A percentile compares a stretch with the other conserved stretches of the same genome.
Evolutionary conservation across 2,329 filamentous ascomycete species (phyloP).

Genomic region (Alternaria gansuensis): DNA sequence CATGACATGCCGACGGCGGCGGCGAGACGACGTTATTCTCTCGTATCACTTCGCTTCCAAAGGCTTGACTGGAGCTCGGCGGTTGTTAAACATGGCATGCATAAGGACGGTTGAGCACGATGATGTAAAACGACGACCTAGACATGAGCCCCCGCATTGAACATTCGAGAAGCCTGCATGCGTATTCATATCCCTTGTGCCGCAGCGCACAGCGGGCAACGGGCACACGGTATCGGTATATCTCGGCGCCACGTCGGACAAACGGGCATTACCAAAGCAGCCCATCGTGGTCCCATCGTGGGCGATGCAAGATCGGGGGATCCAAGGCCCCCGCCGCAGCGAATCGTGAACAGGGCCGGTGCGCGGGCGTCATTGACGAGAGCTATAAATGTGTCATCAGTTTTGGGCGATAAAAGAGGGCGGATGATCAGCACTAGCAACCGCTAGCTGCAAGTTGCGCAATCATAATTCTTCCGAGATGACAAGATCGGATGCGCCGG

Average conservation of each 20-base stretch:
- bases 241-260: constrained; percentile 18
- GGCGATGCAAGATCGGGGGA: constrained; percentile 11
- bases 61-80: constrained; percentile 2
- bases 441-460: constrained; percentile 13
- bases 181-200: neutral
- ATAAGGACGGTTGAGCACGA: neutral
- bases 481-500: neutral
- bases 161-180: constrained; percentile 1
- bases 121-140: neutral
- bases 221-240: neutral
- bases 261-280: constrained; percentile 6
- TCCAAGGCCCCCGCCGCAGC: constrained; percentile 7
- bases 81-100: neutral
- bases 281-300: neutral
- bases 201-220: neutral
- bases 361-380: neutral
- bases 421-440: constrained; percentile 17
- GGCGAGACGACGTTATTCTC: neutral
- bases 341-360: neutral
- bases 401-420: neutral
- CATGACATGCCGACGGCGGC: neutral
- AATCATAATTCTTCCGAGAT: constrained; percentile 6
- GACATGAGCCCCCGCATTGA: neutral
- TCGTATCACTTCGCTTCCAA: neutral
- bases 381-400: constrained; percentile 10